Evolutionary conservation across 352 stramenopile genomes (phyloP).

Genomic region (Phytopythium boreale): DNA sequence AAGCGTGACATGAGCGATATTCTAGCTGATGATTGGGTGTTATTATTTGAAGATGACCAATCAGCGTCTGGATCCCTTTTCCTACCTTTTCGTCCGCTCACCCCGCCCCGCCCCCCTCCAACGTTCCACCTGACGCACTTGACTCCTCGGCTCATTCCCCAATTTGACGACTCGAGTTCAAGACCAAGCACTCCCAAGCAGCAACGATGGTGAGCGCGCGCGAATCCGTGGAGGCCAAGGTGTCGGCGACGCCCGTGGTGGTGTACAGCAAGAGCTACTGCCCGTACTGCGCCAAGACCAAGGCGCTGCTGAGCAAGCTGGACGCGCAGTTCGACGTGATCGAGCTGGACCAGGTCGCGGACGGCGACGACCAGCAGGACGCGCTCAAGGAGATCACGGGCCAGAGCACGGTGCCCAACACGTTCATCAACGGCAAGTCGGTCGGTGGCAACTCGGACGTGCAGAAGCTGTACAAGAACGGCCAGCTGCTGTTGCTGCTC

Average conservation of each 20-base stretch:
- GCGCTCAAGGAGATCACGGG: constrained; percentile 70
- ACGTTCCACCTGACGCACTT: neutral
- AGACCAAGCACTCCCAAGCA: constrained; percentile 1
- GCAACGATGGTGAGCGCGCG: constrained; percentile 52
- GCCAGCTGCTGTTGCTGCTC: constrained; percentile 90
- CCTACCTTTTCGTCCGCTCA: neutral
- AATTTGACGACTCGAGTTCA: constrained; percentile 6
- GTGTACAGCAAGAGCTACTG: constrained; percentile 96
- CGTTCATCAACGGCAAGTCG: constrained; percentile 95
- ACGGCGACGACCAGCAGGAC: constrained; percentile 56
- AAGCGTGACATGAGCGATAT: neutral
- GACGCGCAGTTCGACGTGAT: constrained; percentile 52
- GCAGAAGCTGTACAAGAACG: constrained; percentile 78
- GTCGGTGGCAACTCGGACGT: constrained; percentile 96
- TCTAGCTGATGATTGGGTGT: neutral
- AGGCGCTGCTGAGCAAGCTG: constrained; percentile 53
- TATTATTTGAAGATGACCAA: neutral
- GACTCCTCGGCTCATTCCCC: neutral
- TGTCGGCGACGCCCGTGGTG: constrained; percentile 48
- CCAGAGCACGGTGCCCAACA: constrained; percentile 95
- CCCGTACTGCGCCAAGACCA: constrained; percentile 89
- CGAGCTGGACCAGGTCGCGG: constrained; percentile 53
- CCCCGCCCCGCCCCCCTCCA: neutral
- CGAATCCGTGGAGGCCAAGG: constrained; percentile 63
- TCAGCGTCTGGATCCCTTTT: neutral